Evolutionary conservation across 345 rosid genomes (phyloP).

Genomic region (Pelargonium nanum): DNA sequence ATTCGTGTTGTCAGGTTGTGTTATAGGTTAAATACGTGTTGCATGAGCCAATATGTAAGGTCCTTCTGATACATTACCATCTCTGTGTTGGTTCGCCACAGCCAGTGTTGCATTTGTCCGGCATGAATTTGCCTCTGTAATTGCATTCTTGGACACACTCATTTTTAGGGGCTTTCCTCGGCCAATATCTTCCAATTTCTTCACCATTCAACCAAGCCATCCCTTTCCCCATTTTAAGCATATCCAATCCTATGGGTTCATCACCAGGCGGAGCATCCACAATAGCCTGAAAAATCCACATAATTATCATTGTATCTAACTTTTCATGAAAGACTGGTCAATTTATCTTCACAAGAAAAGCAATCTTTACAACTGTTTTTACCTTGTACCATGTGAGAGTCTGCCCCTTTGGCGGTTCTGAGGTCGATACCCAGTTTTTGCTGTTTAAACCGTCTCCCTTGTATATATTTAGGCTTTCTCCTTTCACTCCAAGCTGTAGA

Average conservation of each 20-base stretch:
- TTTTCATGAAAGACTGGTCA: background rate
- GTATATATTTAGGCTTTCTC: slow-evolving; percentile 62
- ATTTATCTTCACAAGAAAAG: slow-evolving; percentile 1
- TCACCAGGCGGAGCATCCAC: slow-evolving; percentile 67
- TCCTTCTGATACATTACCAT: too few relatives aligned
- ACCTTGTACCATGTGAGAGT: slow-evolving; percentile 97
- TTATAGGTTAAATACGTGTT: too few relatives aligned
- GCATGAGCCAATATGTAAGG: too few relatives aligned
- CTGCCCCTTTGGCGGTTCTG: slow-evolving; percentile 55
- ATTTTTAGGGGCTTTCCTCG: slow-evolving; percentile 32
- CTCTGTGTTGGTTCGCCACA: slow-evolving; percentile 90
- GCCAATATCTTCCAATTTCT: slow-evolving; percentile 93
- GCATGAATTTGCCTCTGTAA: slow-evolving; percentile 69
- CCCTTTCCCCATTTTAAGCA: slow-evolving; percentile 91
- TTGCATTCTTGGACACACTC: slow-evolving; percentile 63
- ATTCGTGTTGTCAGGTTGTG: too few relatives aligned
- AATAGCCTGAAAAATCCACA: slow-evolving; percentile 34
- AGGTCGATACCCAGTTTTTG: slow-evolving; percentile 56
- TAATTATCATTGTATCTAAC: background rate
- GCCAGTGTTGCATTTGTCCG: slow-evolving; percentile 73
- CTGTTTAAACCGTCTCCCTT: slow-evolving; percentile 34
- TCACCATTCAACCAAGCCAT: slow-evolving; percentile 98
- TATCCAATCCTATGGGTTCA: slow-evolving; percentile 85
- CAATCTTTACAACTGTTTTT: slow-evolving; percentile 5
- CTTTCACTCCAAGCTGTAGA: slow-evolving; percentile 64